phyloP scores from a whole-genome alignment of 257 asterid genomes.

The Solanum chiquidenum region DNA sequence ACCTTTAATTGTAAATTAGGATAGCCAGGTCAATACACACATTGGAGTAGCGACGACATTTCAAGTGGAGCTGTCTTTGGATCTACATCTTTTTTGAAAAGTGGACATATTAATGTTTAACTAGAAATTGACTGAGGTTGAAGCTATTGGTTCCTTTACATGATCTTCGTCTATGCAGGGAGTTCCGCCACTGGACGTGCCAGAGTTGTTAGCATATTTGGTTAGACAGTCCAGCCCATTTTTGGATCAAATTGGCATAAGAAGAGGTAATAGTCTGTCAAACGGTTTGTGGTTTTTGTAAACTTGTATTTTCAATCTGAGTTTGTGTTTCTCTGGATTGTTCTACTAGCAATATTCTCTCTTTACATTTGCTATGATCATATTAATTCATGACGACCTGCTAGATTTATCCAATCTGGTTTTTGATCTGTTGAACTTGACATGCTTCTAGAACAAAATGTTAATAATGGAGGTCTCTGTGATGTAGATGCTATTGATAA shows the following conservation, averaged over 20 bases:
- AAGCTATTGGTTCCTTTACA: not conserved
- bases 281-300: not conserved
- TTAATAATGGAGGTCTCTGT: not conserved
- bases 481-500: not conserved
- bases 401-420: not conserved
- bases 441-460: not conserved
- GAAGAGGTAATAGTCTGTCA: slow-evolving; percentile 38
- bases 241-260: slow-evolving; percentile 86
- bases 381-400: not conserved
- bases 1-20: not conserved
- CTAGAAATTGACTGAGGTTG: not conserved
- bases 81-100: not conserved
- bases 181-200: slow-evolving; percentile 85
- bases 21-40: not conserved
- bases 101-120: not conserved
- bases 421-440: not conserved
- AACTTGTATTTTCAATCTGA: not conserved
- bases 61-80: not conserved
- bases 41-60: not conserved
- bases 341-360: not conserved
- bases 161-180: slow-evolving; percentile 32
- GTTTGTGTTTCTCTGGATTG: not conserved
- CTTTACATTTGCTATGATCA: not conserved
- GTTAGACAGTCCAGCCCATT: slow-evolving; percentile 95
- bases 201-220: slow-evolving; percentile 80